Percentiles rank a stretch among this genome's conserved stretches.
Evolutionary conservation across 2,329 filamentous ascomycete species (phyloP).

Genomic region (Arthrobotrys sinensis): DNA sequence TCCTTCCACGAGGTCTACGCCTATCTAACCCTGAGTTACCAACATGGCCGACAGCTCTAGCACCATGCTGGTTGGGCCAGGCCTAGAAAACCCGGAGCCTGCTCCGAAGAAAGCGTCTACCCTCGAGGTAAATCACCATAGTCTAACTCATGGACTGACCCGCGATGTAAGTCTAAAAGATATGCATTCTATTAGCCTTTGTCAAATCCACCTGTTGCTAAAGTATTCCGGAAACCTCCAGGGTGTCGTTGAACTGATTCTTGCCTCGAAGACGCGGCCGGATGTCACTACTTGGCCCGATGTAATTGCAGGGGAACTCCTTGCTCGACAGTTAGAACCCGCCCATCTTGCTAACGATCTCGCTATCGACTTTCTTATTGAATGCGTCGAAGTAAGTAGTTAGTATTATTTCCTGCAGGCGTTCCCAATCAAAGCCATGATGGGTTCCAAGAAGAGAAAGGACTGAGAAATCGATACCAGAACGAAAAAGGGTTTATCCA

Average conservation of each 20-base stretch:
- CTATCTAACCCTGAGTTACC: background rate
- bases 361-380: background rate
- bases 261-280: background rate
- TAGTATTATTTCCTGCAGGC: background rate
- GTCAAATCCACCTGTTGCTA: background rate
- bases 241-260: constrained; percentile 12
- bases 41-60: background rate
- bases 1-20: background rate
- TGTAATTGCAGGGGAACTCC: constrained; percentile 7
- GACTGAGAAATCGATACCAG: background rate
- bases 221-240: background rate
- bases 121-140: too few relatives aligned
- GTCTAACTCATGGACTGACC: too few relatives aligned
- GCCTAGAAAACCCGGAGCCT: too few relatives aligned
- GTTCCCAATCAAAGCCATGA: too few relatives aligned
- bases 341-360: background rate
- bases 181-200: background rate
- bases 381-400: background rate
- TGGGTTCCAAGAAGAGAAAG: too few relatives aligned
- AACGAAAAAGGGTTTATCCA: background rate
- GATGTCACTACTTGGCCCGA: background rate
- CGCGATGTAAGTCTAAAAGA: background rate
- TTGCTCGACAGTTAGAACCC: background rate
- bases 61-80: too few relatives aligned
- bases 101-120: too few relatives aligned